These are phyloP conservation scores for Ustilaginoidea virens DNA, from an alignment of 2,329 filamentous ascomycete species.

Conservation along the genomic window DNA sequence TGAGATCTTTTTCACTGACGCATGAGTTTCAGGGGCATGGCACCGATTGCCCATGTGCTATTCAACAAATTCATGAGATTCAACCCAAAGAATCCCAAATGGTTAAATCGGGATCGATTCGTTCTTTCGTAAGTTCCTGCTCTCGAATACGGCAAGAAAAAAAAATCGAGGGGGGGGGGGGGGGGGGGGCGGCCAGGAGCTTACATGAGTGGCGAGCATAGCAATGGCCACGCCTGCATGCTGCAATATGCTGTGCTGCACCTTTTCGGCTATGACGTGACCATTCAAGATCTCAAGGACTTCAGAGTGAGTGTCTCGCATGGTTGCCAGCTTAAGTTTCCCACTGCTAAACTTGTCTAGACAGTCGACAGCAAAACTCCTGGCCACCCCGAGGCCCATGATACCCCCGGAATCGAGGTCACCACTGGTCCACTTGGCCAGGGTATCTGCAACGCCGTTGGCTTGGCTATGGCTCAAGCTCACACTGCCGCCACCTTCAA, in stretches of 20 bases:
- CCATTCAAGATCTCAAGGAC: conserved; percentile 81
- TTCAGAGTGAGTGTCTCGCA: conserved; percentile 86
- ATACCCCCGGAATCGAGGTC: conserved; percentile 93
- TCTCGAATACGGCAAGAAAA: not conserved
- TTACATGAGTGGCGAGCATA: conserved; percentile 20
- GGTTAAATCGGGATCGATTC: conserved; percentile 95
- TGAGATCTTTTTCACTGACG: too few species aligned
- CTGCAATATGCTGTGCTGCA: conserved; percentile 97
- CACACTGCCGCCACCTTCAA: conserved; percentile 89
- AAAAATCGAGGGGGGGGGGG: too few species aligned
- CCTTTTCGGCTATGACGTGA: conserved; percentile 79
- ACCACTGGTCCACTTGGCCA: conserved; percentile 96
- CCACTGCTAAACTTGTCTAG: too few species aligned
- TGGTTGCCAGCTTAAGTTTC: too few species aligned
- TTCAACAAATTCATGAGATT: conserved; percentile 99
- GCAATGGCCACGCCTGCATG: conserved; percentile 98
- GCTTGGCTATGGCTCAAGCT: conserved; percentile 90
- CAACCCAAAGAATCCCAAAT: conserved; percentile 98
- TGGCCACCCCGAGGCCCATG: conserved; percentile 90
- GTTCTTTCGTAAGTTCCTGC: conserved; percentile 77
- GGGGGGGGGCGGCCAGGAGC: not conserved
- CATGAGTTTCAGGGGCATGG: conserved; percentile 49
- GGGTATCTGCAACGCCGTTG: conserved; percentile 93
- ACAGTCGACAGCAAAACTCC: conserved; percentile 62
- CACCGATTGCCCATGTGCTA: conserved; percentile 87